These are phyloP conservation scores for Huntiella bhutanensis DNA, from an alignment of 2,329 filamentous ascomycete genomes.

Conservation along the genomic window DNA sequence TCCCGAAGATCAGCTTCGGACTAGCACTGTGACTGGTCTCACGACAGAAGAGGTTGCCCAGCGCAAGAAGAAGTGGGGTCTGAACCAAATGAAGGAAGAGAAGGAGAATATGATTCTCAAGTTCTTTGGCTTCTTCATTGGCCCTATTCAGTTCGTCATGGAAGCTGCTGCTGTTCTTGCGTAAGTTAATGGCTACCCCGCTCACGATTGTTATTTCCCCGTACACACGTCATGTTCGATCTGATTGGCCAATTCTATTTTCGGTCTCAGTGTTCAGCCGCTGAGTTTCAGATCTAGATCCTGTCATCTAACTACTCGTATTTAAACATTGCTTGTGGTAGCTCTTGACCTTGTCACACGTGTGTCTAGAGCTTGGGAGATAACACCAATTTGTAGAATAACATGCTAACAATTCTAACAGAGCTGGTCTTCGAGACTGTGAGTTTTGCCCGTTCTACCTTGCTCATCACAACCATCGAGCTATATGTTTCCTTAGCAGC, in stretches of 20 bases:
- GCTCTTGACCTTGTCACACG: no score
- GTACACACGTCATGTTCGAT: neutral
- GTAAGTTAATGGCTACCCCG: constrained; percentile 61
- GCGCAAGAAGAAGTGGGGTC: constrained; percentile 51
- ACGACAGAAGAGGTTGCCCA: constrained; percentile 48
- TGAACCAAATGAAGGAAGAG: constrained; percentile 84
- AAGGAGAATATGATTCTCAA: constrained; percentile 72
- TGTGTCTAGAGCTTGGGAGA: no score
- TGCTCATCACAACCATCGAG: no score
- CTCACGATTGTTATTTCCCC: constrained; percentile 1
- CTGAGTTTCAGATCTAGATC: no score
- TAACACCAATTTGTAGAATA: no score
- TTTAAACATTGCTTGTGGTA: no score
- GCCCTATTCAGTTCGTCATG: constrained; percentile 89
- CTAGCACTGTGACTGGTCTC: constrained; percentile 49
- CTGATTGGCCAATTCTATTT: neutral
- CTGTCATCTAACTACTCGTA: no score
- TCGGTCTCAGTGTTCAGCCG: no score
- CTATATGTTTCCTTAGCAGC: no score
- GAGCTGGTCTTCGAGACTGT: constrained; percentile 11
- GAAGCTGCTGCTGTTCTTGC: constrained; percentile 67
- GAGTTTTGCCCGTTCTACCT: neutral
- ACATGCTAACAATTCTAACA: constrained; percentile 9
- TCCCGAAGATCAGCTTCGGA: constrained; percentile 60
- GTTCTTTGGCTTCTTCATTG: constrained; percentile 67